Base-by-base conservation (phyloP, 305 asterid species). In the Coffea humblotiana region DNA sequence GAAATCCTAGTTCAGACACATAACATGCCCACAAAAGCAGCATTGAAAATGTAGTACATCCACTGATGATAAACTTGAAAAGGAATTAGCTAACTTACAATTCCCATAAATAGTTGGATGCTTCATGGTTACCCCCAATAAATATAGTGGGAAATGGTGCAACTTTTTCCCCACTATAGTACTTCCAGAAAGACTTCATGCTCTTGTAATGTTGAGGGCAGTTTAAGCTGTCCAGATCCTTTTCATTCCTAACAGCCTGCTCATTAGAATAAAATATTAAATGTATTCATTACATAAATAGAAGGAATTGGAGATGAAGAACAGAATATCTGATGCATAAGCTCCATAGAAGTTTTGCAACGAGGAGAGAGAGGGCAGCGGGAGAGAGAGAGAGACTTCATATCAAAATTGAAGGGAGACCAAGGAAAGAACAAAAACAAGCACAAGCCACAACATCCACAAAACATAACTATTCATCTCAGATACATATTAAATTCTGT, bases 21-120 rank as follows among this genome's bases (percentile, higher is more conserved):
- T 14, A 23, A 72, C 2, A 54, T 45, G 0, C n/a, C 43, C 70
- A 54, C 23, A n/a, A 60, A 79, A 21, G 18, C 23, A 40, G 37
- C 29, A 56, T 0, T 14, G 43, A 37, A 71, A 54, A 52, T 6
- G 25, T 6, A 37, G 64, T 47, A 60, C 16, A 60, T 49, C 29
- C 43, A 48, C 9, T 45, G 23, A 29, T 11, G 61, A 43, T 71
- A 58, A 75, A 77, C 69, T 27, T 56, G 7, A 9, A 37, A 68
- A 45, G 15, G 48, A 61, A 78, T 58, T 51, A 78, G 29, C 40
- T 65, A 81, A 87, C 99, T 91, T 85, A 95, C 98, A 95, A 73
- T 88, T 95, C 99, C 99, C 99, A 95, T 23, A 95, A 89, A 83
- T 92, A 94, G 88, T 95, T 95, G 81, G 99, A 95, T n/a, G 99